These are phyloP conservation scores for Saccharomycopsis fodiens DNA, from an alignment of 805 yeast genomes.

Conservation along the genomic window DNA sequence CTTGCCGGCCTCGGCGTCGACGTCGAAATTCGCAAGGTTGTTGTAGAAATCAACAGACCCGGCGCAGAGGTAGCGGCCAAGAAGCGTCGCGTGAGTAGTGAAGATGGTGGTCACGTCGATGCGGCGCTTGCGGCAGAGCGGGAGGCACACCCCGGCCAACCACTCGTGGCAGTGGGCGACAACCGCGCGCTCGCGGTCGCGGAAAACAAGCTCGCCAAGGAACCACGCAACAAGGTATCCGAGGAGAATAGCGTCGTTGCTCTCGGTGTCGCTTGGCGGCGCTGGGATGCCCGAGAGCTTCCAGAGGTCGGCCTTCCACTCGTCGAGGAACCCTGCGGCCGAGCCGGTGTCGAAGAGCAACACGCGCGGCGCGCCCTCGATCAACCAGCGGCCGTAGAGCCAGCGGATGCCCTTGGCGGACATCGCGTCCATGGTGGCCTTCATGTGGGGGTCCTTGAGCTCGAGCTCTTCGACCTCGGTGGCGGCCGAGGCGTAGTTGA, in stretches of 20 bases:
- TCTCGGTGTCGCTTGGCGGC: constrained; percentile 80
- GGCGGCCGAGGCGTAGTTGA: constrained; percentile 64
- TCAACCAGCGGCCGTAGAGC: constrained; percentile 92
- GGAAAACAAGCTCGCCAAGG: constrained; percentile 83
- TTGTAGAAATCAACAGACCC: constrained; percentile 95
- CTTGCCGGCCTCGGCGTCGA: constrained; percentile 96
- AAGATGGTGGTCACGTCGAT: constrained; percentile 92
- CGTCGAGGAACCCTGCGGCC: constrained; percentile 62
- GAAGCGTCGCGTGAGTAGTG: constrained; percentile 93
- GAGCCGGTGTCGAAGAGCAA: constrained; percentile 79
- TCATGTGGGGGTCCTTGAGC: constrained; percentile 43
- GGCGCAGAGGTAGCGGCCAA: constrained; percentile 94
- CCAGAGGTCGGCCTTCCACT: constrained; percentile 96
- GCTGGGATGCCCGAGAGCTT: constrained; percentile 85
- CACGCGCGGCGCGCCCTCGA: constrained; percentile 96
- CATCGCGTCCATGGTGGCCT: constrained; percentile 70
- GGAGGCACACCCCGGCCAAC: constrained; percentile 95
- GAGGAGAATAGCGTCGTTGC: constrained; percentile 85
- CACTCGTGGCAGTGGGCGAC: constrained; percentile 96
- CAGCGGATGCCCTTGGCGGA: constrained; percentile 69
- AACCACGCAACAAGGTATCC: constrained; percentile 98
- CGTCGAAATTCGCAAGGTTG: constrained; percentile 81
- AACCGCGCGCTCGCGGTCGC: constrained; percentile 81
- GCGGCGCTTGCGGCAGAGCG: constrained; percentile 83
- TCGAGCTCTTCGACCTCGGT: constrained; percentile 76